Percentiles rank a stretch among this genome's conserved stretches.
Evolutionary conservation across 352 stramenopile genomes (phyloP).

Genomic region (Elongisporangium anandrum): DNA sequence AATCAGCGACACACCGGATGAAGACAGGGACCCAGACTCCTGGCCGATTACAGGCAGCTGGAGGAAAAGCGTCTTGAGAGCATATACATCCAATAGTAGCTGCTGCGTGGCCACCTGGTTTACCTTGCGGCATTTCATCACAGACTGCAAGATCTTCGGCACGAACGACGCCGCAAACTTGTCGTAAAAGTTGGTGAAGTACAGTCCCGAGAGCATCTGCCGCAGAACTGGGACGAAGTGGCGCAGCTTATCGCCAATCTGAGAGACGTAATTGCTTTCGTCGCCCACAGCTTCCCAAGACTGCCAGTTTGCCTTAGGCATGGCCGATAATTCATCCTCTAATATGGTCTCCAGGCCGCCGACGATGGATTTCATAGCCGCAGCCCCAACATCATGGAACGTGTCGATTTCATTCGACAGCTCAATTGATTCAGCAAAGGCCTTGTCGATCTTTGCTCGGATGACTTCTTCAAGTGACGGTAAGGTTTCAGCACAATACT

Average conservation of each 20-base stretch:
- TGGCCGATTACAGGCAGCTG: slow-evolving; percentile 88
- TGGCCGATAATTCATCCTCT: slow-evolving; percentile 87
- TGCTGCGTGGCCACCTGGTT: slow-evolving; percentile 98
- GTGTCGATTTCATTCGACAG: slow-evolving; percentile 92
- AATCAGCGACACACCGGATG: slow-evolving; percentile 62
- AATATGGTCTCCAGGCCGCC: slow-evolving; percentile 89
- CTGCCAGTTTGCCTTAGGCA: slow-evolving; percentile 93
- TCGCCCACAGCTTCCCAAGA: slow-evolving; percentile 94
- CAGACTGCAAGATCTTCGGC: slow-evolving; percentile 80
- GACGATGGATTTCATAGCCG: slow-evolving; percentile 94
- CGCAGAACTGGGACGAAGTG: slow-evolving; percentile 90
- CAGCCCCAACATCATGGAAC: slow-evolving; percentile 94
- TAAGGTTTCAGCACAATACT: slow-evolving; percentile 97
- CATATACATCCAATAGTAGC: slow-evolving; percentile 97
- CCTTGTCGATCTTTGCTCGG: slow-evolving; percentile 92
- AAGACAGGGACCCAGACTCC: slow-evolving; percentile 32
- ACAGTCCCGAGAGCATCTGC: slow-evolving; percentile 87
- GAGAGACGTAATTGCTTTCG: slow-evolving; percentile 92
- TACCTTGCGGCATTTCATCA: slow-evolving; percentile 91
- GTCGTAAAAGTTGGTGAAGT: slow-evolving; percentile 98
- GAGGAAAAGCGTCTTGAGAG: slow-evolving; percentile 95
- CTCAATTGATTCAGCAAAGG: slow-evolving; percentile 91
- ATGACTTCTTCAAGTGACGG: slow-evolving; percentile 97
- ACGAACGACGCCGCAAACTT: slow-evolving; percentile 95
- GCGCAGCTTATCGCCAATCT: slow-evolving; percentile 91